Evolutionary conservation across 1,284 basidiomycete species (phyloP).

Genomic region (Tranzscheliella williamsii): DNA sequence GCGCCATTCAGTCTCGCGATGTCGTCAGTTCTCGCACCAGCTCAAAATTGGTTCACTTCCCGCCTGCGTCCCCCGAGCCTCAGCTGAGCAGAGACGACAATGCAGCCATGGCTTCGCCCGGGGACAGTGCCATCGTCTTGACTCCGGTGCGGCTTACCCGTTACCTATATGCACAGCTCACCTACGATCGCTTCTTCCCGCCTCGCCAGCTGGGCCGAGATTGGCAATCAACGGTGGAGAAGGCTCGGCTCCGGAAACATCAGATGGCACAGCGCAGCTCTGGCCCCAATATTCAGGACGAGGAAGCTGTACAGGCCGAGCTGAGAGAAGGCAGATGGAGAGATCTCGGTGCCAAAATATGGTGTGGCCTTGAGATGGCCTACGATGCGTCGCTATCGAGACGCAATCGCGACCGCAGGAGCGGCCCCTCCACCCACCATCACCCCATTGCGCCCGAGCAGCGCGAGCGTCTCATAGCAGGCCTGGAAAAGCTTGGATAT

Average conservation of each 20-base stretch:
- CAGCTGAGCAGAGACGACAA: background rate
- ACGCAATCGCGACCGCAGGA: slow-evolving; percentile 2
- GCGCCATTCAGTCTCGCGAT: slow-evolving; percentile 30
- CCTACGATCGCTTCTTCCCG: slow-evolving; percentile 87
- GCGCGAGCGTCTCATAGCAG: slow-evolving; percentile 22
- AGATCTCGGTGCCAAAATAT: slow-evolving; percentile 53
- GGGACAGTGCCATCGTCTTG: slow-evolving; percentile 9
- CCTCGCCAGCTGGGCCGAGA: slow-evolving; percentile 79
- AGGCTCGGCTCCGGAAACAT: slow-evolving; percentile 25
- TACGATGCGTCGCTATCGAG: slow-evolving; percentile 32
- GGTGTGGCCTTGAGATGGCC: slow-evolving; percentile 51
- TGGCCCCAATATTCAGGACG: slow-evolving; percentile 13
- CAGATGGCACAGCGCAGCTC: background rate
- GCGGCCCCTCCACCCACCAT: slow-evolving; percentile 1
- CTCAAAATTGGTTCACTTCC: slow-evolving; percentile 83
- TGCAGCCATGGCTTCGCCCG: background rate
- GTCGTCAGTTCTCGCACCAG: slow-evolving; percentile 68
- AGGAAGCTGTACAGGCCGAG: slow-evolving; percentile 10
- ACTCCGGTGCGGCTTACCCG: slow-evolving; percentile 39
- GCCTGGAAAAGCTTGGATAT: slow-evolving; percentile 43
- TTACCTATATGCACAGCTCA: slow-evolving; percentile 77
- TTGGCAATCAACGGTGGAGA: slow-evolving; percentile 46
- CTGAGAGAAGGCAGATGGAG: slow-evolving; percentile 40
- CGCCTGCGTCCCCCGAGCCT: slow-evolving; percentile 68
- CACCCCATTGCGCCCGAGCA: slow-evolving; percentile 1